These are phyloP conservation scores for Penicillium sp. DNA, from an alignment of 2,329 filamentous ascomycete species.

Conservation along the genomic window DNA sequence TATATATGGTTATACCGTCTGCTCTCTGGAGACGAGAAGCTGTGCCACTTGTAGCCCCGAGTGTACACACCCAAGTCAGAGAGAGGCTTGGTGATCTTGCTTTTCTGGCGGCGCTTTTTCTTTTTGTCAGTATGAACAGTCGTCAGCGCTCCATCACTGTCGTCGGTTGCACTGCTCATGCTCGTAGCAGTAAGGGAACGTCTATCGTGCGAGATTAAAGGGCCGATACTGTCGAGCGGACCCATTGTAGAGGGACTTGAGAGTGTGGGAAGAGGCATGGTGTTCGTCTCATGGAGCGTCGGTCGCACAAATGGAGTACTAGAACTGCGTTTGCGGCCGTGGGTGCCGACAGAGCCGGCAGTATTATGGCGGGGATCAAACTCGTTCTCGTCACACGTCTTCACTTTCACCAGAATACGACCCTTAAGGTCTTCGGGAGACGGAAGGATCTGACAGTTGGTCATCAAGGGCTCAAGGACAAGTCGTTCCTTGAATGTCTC, in stretches of 20 bases:
- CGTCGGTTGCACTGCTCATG: constrained; percentile 64
- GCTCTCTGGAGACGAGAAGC: constrained; percentile 74
- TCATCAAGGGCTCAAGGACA: constrained; percentile 70
- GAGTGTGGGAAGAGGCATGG: constrained; percentile 45
- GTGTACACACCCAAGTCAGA: constrained; percentile 80
- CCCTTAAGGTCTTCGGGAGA: constrained; percentile 81
- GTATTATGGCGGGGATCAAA: constrained; percentile 46
- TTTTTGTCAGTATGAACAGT: constrained; percentile 59
- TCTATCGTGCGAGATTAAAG: constrained; percentile 51
- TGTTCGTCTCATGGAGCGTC: constrained; percentile 56
- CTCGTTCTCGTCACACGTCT: constrained; percentile 64
- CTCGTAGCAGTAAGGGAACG: constrained; percentile 55
- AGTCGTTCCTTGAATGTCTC: constrained; percentile 78
- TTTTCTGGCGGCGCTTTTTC: constrained; percentile 57
- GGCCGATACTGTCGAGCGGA: constrained; percentile 44
- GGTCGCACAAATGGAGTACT: constrained; percentile 73
- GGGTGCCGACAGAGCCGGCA: constrained; percentile 33
- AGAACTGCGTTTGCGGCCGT: constrained; percentile 62
- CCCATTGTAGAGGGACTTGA: constrained; percentile 55
- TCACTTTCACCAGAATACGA: constrained; percentile 90
- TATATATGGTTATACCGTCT: constrained; percentile 92
- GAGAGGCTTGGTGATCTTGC: constrained; percentile 80
- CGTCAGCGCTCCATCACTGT: constrained; percentile 62
- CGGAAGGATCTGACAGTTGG: constrained; percentile 67
- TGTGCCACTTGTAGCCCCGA: constrained; percentile 76